phyloP scores from a whole-genome alignment of 2,329 filamentous ascomycete species.

The Pseudocercospora musae region DNA sequence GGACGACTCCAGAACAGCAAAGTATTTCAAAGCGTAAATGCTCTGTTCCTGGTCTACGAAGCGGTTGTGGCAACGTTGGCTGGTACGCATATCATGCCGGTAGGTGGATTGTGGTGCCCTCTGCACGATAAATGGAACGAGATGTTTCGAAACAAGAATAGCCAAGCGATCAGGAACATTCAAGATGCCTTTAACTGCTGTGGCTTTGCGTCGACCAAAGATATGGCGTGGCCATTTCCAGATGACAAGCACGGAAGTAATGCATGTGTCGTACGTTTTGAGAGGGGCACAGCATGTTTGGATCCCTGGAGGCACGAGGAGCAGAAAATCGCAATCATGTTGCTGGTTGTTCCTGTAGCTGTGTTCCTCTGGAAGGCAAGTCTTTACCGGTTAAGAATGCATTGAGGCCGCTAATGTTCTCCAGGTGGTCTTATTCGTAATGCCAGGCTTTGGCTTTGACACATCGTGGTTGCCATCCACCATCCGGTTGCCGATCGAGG shows the following conservation, averaged over 20 bases:
- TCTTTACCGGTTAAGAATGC: neutral
- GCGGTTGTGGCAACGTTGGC: constrained; percentile 46
- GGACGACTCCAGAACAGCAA: constrained; percentile 29
- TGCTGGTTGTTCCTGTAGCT: constrained; percentile 53
- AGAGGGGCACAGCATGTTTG: constrained; percentile 49
- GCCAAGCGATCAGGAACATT: constrained; percentile 52
- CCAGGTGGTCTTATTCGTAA: constrained; percentile 29
- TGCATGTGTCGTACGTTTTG: constrained; percentile 49
- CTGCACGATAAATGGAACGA: constrained; percentile 56
- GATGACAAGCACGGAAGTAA: constrained; percentile 30
- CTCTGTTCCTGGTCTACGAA: constrained; percentile 40
- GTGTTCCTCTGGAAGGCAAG: constrained; percentile 58
- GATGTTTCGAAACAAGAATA: constrained; percentile 54
- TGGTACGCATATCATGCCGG: constrained; percentile 42
- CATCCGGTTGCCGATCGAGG: constrained; percentile 27
- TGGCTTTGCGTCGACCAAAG: constrained; percentile 56
- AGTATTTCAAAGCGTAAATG: constrained; percentile 36
- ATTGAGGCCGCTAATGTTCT: neutral
- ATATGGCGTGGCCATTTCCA: constrained; percentile 64
- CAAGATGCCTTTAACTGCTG: constrained; percentile 67
- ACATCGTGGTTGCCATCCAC: constrained; percentile 31
- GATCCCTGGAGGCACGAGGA: constrained; percentile 57
- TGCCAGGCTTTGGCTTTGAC: constrained; percentile 26
- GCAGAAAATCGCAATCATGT: constrained; percentile 52
- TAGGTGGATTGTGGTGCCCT: constrained; percentile 48